A percentile compares a stretch with the other conserved stretches of the same genome.
Conservation (phyloP, 768 basidiomycete genomes). For the Clavaria fumosa region DNA sequence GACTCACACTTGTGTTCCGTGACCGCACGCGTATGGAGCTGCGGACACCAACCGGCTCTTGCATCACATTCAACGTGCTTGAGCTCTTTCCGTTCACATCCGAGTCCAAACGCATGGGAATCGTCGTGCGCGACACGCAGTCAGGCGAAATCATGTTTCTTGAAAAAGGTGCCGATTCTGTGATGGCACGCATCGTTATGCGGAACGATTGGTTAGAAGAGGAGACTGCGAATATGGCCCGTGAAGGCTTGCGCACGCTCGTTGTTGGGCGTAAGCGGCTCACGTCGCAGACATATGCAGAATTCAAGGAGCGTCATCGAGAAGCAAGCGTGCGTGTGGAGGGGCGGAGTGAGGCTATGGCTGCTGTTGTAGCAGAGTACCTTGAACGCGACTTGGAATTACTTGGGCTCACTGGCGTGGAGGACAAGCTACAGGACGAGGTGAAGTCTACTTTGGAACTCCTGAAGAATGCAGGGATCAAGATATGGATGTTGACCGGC, state of each 20-base stretch:
- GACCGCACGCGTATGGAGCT: conserved; percentile 86
- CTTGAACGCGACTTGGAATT: conserved; percentile 86
- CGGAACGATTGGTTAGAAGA: conserved; percentile 99
- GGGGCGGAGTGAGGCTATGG: conserved; percentile 70
- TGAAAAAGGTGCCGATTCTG: conserved; percentile 97
- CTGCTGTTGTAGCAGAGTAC: conserved; percentile 51
- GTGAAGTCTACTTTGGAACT: conserved; percentile 89
- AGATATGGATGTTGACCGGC: conserved; percentile 99
- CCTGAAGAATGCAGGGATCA: conserved; percentile 88
- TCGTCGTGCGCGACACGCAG: conserved; percentile 70
- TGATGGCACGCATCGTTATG: conserved; percentile 90
- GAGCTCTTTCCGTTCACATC: conserved; percentile 97
- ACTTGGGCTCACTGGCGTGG: conserved; percentile 92
- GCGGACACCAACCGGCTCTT: conserved; percentile 48
- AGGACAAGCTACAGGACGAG: conserved; percentile 96
- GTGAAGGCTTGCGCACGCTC: conserved; percentile 87
- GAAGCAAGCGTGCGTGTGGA: conserved; percentile 70
- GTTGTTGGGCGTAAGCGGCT: conserved; percentile 81
- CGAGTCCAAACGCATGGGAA: conserved; percentile 98
- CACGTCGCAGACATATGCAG: conserved; percentile 47
- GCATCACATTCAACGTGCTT: conserved; percentile 68
- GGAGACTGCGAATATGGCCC: conserved; percentile 96
- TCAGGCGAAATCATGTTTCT: conserved; percentile 75
- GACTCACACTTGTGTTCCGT: conserved; percentile 74
- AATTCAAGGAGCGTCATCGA: conserved; percentile 59